Percentiles rank a stretch among this genome's conserved stretches.
Conservation (phyloP, 192 early-diverging fungal genomes). For the Backusella circina region DNA sequence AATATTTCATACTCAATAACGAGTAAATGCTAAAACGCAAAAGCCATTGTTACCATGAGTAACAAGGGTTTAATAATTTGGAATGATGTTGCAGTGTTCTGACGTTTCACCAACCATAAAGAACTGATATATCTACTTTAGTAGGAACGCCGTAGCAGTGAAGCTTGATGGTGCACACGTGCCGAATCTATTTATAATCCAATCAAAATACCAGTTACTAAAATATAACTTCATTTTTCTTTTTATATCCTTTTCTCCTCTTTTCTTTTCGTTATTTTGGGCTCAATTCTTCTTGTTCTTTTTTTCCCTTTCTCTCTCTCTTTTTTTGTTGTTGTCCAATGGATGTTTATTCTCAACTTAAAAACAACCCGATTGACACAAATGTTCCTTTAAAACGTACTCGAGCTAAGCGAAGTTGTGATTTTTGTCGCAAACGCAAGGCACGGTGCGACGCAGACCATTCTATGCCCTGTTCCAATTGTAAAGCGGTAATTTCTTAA, state of each 20-base stretch:
- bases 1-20: not conserved
- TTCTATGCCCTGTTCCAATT: slow-evolving; percentile 35
- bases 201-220: slow-evolving; percentile 6
- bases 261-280: slow-evolving; percentile 3
- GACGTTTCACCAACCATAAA: not conserved
- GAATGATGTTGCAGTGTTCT: not conserved
- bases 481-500: slow-evolving; percentile 28
- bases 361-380: not conserved
- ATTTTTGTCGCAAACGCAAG: slow-evolving; percentile 38
- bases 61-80: not conserved
- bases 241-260: slow-evolving; percentile 6
- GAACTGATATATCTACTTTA: slow-evolving; percentile 2
- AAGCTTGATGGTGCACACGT: slow-evolving; percentile 2
- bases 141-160: not conserved
- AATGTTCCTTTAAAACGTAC: slow-evolving; percentile 22
- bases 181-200: slow-evolving; percentile 16
- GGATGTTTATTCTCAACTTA: slow-evolving; percentile 6
- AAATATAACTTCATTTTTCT: slow-evolving; percentile 8
- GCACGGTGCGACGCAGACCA: slow-evolving; percentile 36
- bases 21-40: not conserved
- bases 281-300: slow-evolving; percentile 13
- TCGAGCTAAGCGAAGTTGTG: slow-evolving; percentile 39
- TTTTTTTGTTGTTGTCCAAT: not conserved
- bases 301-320: slow-evolving; percentile 3
- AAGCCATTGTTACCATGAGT: not conserved